A percentile compares a stretch with the other conserved stretches of the same genome.
Evolutionary conservation across 495 filamentous ascomycete species (phyloP).

Genomic region (Lindgomyces ingoldianus): DNA sequence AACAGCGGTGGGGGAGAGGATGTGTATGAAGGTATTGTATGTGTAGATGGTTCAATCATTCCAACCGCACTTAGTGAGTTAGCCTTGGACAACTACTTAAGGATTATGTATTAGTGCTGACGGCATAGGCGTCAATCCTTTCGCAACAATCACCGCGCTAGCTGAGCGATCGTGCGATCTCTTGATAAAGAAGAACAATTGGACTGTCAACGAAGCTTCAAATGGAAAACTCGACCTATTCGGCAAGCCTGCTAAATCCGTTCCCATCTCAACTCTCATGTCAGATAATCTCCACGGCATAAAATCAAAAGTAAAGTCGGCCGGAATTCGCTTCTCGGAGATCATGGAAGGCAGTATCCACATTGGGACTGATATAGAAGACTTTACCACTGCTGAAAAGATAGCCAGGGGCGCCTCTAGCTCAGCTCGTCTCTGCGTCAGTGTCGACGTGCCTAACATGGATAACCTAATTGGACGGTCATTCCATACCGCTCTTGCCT

Average conservation of each 20-base stretch:
- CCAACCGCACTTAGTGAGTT: slow-evolving; percentile 58
- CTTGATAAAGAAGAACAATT: slow-evolving; percentile 46
- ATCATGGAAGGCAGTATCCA: slow-evolving; percentile 66
- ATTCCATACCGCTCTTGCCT: slow-evolving; percentile 57
- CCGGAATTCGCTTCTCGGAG: slow-evolving; percentile 61
- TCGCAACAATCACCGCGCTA: slow-evolving; percentile 68
- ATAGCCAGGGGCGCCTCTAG: slow-evolving; percentile 55
- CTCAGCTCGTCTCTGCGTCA: slow-evolving; percentile 62
- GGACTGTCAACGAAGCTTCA: slow-evolving; percentile 53
- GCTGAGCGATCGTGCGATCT: slow-evolving; percentile 62
- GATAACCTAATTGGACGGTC: slow-evolving; percentile 44
- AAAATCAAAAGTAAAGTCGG: slow-evolving; percentile 42
- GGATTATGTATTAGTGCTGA: neutral
- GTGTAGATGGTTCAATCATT: slow-evolving; percentile 64
- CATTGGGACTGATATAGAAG: slow-evolving; percentile 52
- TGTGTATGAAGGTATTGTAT: slow-evolving; percentile 59
- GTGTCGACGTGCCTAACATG: slow-evolving; percentile 54
- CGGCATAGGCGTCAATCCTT: slow-evolving; percentile 56
- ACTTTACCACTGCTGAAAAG: slow-evolving; percentile 58
- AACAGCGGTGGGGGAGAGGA: slow-evolving; percentile 54
- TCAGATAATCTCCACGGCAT: neutral
- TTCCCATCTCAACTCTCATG: neutral
- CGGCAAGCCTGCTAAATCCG: slow-evolving; percentile 29
- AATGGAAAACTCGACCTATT: slow-evolving; percentile 53
- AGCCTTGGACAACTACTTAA: neutral